Percentiles rank a stretch among this genome's conserved stretches.
Conservation (phyloP, 257 asterid species). For the Prunella vulgaris region DNA sequence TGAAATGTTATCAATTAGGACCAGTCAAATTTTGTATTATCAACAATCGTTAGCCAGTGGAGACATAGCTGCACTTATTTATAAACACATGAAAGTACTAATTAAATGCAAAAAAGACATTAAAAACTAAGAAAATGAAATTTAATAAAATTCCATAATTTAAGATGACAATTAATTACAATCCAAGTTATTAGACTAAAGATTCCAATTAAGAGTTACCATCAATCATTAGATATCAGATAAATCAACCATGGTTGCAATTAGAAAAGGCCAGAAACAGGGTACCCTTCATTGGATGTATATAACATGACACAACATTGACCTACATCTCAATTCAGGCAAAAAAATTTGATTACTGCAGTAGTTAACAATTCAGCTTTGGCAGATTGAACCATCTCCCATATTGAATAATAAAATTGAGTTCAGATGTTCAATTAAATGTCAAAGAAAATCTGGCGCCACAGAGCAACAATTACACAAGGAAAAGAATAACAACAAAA, state of each 20-base stretch:
- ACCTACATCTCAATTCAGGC: slow-evolving; percentile 7
- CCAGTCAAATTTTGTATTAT: not conserved
- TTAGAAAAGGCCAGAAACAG: not conserved
- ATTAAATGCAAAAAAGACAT: not conserved
- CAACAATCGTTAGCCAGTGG: not conserved
- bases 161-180: not conserved
- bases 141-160: not conserved
- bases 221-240: no score
- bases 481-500: slow-evolving; percentile 2
- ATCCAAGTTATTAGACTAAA: not conserved
- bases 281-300: not conserved
- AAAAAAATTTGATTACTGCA: slow-evolving; percentile 5
- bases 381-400: slow-evolving; percentile 6
- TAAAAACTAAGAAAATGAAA: not conserved
- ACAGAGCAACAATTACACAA: not conserved
- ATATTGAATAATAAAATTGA: not conserved
- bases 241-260: not conserved
- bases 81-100: not conserved
- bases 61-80: not conserved
- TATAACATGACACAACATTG: not conserved
- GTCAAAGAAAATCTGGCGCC: not conserved
- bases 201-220: not conserved
- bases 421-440: not conserved
- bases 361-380: slow-evolving; percentile 1
- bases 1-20: not conserved